Evolutionary conservation across 78 protist species (phyloP), one percentile per base, ranked within the genome.

Genomic region (Cyanophora paradoxa): DNA sequence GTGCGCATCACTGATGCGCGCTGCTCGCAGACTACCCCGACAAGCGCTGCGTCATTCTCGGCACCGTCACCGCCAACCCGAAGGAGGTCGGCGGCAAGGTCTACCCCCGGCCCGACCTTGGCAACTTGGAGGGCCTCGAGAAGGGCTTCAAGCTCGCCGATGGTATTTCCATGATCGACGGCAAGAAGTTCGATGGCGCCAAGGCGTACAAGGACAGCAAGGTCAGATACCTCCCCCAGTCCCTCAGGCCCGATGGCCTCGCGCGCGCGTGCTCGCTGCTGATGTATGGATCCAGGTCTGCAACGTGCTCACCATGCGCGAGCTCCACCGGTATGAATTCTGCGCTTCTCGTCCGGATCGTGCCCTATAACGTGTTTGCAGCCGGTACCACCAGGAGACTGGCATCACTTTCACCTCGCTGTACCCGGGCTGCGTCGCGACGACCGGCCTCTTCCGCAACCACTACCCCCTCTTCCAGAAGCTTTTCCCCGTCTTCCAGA

Each of bases 401-500:
- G 77, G 77, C 56, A 74, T 65, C 59, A 30, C 74, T 30, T 76
- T 66, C 81, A 34, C 10, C 66, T 19, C 58, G 26, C 30, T 76
- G 28, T 76, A 66, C 72, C 81, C 81, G 26, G 81, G 81, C 7
- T 66, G 70, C 74, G 33, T 64, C 52, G 33, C 71, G 31, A 6
- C 8, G 39, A 6, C 33, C 20, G 66, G 66, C 58, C 81, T 76
- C 66, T 76, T 76, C 81, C 74, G 73, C 66, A 65, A 65, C 26
- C 65, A 76, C 65, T 31, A 26, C 64, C 44, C 65, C 44, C 46
- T 70, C 72, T 74, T 74, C 71, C 79, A 72, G 31, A 74, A 74
- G 62, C 42, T 62, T 46, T 76, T 63, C 63, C 79, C 79, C 57
- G 36, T 74, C 71, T 74, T 74, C 69, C 61, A 62, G 79, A 74